Conservation (phyloP, 2,329 filamentous ascomycete genomes). For the Fusarium goolgardi region DNA sequence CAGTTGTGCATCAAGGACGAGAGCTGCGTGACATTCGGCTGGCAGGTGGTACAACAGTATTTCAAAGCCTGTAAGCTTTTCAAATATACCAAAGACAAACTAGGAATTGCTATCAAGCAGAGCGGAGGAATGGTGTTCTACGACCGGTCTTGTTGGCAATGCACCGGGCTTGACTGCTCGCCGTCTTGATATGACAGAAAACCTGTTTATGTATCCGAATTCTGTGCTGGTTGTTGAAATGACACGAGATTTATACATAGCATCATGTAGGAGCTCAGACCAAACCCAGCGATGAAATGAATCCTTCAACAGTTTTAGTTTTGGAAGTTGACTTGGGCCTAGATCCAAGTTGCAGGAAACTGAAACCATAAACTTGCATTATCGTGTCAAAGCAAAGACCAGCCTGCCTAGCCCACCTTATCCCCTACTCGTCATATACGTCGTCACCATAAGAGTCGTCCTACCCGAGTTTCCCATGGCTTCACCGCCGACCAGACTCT, state of each 20-base stretch:
- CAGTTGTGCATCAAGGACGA: background rate
- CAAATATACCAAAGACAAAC: background rate
- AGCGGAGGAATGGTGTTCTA: slow-evolving; percentile 4
- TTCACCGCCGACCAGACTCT: slow-evolving; percentile 11
- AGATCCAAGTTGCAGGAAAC: slow-evolving; percentile 1
- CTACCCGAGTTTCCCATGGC: slow-evolving; percentile 15
- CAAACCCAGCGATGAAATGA: background rate
- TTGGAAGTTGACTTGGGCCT: background rate
- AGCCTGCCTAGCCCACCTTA: slow-evolving; percentile 25
- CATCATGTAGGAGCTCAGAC: background rate
- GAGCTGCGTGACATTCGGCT: slow-evolving; percentile 5
- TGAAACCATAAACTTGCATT: slow-evolving; percentile 38
- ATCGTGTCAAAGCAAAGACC: slow-evolving; percentile 40
- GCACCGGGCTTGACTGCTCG: background rate
- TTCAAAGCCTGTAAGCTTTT: background rate
- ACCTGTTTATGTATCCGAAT: background rate
- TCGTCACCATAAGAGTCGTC: slow-evolving; percentile 28
- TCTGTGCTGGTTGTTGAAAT: background rate
- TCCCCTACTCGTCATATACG: slow-evolving; percentile 22
- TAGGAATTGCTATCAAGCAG: background rate
- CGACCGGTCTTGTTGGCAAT: slow-evolving; percentile 9
- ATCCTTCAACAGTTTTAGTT: background rate
- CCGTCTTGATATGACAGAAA: background rate
- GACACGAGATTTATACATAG: background rate
- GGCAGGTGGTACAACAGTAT: background rate